phyloP scores from a whole-genome alignment of 2,329 filamentous ascomycete genomes.

The Fusarium marasasianum region DNA sequence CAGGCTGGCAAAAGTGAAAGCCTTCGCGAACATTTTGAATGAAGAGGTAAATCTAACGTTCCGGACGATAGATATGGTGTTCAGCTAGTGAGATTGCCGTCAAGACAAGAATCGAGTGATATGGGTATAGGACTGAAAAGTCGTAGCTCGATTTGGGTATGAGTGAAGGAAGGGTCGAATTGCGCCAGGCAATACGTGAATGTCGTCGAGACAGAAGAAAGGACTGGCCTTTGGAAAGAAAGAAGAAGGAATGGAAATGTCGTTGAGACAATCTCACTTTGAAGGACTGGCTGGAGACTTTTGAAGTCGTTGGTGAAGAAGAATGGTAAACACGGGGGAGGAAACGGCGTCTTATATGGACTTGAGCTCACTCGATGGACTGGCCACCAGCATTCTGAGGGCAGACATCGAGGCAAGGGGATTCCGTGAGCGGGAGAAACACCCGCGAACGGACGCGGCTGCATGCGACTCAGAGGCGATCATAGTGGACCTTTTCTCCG shows the following conservation, averaged over 20 bases:
- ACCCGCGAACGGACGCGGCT: slow-evolving; percentile 34
- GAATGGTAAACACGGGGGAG: slow-evolving; percentile 16
- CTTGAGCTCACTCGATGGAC: slow-evolving; percentile 25
- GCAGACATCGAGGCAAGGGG: slow-evolving; percentile 26
- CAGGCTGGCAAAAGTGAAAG: slow-evolving; percentile 64
- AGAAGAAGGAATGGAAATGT: slow-evolving; percentile 43
- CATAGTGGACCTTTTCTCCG: slow-evolving; percentile 25
- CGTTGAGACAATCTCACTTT: slow-evolving; percentile 43
- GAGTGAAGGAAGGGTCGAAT: slow-evolving; percentile 38
- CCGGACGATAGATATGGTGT: slow-evolving; percentile 45
- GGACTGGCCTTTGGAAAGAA: slow-evolving; percentile 42
- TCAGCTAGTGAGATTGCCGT: slow-evolving; percentile 39
- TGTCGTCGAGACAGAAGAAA: slow-evolving; percentile 36
- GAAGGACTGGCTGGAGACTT: slow-evolving; percentile 43
- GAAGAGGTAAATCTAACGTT: slow-evolving; percentile 39
- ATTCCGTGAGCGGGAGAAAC: slow-evolving; percentile 15
- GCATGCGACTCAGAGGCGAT: slow-evolving; percentile 26
- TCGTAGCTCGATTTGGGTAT: slow-evolving; percentile 30
- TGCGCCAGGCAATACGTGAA: slow-evolving; percentile 43
- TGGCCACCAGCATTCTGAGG: slow-evolving; percentile 20
- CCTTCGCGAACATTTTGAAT: slow-evolving; percentile 62
- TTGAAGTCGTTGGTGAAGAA: slow-evolving; percentile 39
- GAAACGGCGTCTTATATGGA: slow-evolving; percentile 39
- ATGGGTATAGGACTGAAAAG: slow-evolving; percentile 32
- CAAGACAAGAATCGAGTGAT: slow-evolving; percentile 42